Conservation (phyloP, 768 basidiomycete genomes). For the Russula abietina region DNA sequence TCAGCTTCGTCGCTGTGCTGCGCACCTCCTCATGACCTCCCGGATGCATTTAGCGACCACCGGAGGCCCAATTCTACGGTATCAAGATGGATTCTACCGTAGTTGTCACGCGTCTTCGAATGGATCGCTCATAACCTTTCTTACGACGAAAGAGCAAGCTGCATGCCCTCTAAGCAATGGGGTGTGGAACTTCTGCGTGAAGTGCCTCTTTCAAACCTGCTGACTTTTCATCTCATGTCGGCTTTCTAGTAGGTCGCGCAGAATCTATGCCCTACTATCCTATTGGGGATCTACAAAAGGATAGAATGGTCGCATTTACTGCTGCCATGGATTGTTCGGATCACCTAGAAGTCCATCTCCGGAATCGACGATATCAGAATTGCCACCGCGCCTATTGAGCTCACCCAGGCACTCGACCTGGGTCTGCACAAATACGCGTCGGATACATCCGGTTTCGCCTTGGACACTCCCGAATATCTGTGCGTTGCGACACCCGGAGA, state of each 20-base stretch:
- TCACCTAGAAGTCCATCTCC: neutral
- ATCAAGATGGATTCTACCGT: too few relatives aligned
- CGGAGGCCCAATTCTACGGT: too few relatives aligned
- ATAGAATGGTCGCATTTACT: neutral
- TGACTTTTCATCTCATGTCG: slow-evolving; percentile 8
- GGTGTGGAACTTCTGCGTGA: too few relatives aligned
- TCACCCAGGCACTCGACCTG: slow-evolving; percentile 16
- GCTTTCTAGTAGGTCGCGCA: slow-evolving; percentile 2
- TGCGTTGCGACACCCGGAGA: neutral
- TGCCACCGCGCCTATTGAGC: neutral
- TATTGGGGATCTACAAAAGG: slow-evolving; percentile 6
- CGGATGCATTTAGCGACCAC: too few relatives aligned
- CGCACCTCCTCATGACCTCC: slow-evolving; percentile 17
- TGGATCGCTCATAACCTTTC: too few relatives aligned
- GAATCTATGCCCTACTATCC: slow-evolving; percentile 8
- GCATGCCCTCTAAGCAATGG: too few relatives aligned
- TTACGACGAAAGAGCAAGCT: too few relatives aligned
- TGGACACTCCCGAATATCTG: neutral
- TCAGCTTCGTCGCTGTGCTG: neutral
- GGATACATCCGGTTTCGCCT: neutral
- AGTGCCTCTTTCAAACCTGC: too few relatives aligned
- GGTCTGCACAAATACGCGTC: slow-evolving; percentile 7
- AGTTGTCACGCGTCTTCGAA: too few relatives aligned
- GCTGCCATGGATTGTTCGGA: slow-evolving; percentile 10
- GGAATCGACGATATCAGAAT: neutral